Conservation (phyloP, 139 green algal genomes). For the Chlorella sp. region DNA sequence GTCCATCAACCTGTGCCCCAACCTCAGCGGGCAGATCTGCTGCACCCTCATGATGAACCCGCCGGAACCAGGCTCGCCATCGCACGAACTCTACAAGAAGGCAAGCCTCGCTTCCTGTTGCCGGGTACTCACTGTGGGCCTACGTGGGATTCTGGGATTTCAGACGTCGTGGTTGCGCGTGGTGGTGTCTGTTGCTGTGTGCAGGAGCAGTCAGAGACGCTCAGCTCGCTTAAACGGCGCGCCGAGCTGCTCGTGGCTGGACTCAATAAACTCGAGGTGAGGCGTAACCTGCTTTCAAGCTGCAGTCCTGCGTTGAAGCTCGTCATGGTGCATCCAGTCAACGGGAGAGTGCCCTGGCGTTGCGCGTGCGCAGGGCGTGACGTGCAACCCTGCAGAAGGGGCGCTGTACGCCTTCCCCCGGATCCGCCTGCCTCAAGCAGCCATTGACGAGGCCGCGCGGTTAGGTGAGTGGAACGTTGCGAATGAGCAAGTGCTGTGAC, state of each 20-base stretch:
- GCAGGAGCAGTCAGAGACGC: conserved; percentile 35
- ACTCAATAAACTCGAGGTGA: conserved; percentile 72
- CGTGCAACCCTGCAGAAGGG: conserved; percentile 71
- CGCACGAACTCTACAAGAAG: conserved; percentile 64
- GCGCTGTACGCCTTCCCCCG: conserved; percentile 70
- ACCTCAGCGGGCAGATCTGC: conserved; percentile 81
- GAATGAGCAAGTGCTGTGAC: too few relatives aligned
- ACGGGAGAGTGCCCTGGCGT: too few relatives aligned
- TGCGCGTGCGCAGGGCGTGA: conserved; percentile 71
- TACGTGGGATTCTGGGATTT: too few relatives aligned
- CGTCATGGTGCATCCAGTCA: too few relatives aligned
- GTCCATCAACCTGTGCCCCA: conserved; percentile 90
- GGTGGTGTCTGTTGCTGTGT: not conserved
- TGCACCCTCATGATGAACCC: conserved; percentile 88
- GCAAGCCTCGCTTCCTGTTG: too few relatives aligned
- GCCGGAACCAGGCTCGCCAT: conserved; percentile 72
- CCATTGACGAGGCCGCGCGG: conserved; percentile 25
- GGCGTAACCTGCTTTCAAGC: not conserved
- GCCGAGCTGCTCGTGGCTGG: conserved; percentile 66
- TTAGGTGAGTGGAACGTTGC: conserved; percentile 2
- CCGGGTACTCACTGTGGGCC: too few relatives aligned
- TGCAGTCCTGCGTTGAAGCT: not conserved
- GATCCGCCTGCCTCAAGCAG: conserved; percentile 45
- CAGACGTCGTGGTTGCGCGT: not conserved
- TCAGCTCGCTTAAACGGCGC: conserved; percentile 74